Percentiles rank a stretch among this genome's conserved stretches.
Evolutionary conservation across 129 eudicot species (phyloP).

Genomic region (Heracleum sosnowskyi): DNA sequence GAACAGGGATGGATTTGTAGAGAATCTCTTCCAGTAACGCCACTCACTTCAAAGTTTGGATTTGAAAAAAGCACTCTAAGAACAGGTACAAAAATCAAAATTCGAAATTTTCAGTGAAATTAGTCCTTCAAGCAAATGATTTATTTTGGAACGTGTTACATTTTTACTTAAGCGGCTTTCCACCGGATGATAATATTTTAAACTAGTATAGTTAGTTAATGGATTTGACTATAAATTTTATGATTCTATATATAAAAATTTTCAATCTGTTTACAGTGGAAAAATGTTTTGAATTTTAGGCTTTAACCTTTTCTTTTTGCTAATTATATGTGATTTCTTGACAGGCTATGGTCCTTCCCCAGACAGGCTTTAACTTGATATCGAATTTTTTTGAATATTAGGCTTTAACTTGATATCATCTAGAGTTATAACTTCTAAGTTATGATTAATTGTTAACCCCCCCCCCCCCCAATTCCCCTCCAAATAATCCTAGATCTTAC

Average conservation of each 20-base stretch:
- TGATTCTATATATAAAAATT: neutral
- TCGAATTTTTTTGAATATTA: too few species aligned
- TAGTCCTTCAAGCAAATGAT: neutral
- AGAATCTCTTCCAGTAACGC: conserved; percentile 4
- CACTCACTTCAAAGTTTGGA: conserved; percentile 3
- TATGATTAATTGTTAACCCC: neutral
- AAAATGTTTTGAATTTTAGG: neutral
- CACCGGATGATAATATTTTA: neutral
- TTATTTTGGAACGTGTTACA: neutral
- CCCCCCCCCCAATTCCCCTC: neutral
- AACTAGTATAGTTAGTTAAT: neutral
- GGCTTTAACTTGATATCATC: neutral
- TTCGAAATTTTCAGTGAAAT: neutral
- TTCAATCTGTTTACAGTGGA: neutral
- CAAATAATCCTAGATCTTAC: neutral
- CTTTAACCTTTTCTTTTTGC: too few species aligned
- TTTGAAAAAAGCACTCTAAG: conserved; percentile 5
- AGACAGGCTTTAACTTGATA: too few species aligned
- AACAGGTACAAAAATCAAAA: neutral
- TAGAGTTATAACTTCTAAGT: neutral
- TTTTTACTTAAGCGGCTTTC: neutral
- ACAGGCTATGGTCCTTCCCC: too few species aligned
- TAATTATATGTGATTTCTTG: too few species aligned
- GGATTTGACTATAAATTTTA: neutral
- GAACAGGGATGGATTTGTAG: conserved; percentile 3